Evolutionary conservation across 2,329 filamentous ascomycete species (phyloP).

Genomic region (Phaeosphaeriaceae sp.): DNA sequence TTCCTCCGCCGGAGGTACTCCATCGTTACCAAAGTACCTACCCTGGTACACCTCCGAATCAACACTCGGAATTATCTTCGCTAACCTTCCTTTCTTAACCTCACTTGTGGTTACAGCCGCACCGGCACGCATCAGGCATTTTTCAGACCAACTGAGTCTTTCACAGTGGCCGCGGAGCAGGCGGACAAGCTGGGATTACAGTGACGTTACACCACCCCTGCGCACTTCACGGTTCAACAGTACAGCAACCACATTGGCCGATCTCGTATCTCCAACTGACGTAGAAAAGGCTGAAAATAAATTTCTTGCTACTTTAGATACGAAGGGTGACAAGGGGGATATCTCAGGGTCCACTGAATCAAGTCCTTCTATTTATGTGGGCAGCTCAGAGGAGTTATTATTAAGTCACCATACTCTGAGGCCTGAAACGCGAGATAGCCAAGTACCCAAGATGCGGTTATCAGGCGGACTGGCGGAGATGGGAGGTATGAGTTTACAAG

Average conservation of each 20-base stretch:
- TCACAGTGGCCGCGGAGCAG: conserved; percentile 25
- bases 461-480: conserved; percentile 14
- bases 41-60: conserved; percentile 26
- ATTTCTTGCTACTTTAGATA: too few relatives aligned
- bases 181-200: conserved; percentile 1
- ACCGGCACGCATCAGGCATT: conserved; percentile 17
- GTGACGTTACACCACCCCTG: conserved; percentile 7
- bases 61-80: conserved; percentile 26
- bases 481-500: conserved; percentile 2
- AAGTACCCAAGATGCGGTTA: conserved; percentile 9
- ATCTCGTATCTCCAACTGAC: neutral
- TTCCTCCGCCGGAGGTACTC: conserved; percentile 3
- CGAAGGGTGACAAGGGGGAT: neutral
- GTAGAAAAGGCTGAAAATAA: neutral
- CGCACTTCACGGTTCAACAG: conserved; percentile 7
- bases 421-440: neutral
- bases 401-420: neutral
- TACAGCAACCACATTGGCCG: conserved; percentile 8
- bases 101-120: conserved; percentile 26
- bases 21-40: conserved; percentile 16
- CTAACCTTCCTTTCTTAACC: conserved; percentile 37
- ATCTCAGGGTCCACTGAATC: too few relatives aligned
- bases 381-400: neutral
- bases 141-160: conserved; percentile 17
- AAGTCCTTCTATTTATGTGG: too few relatives aligned